Base-by-base conservation (phyloP, 257 asterid species). In the Striga asiatica region DNA sequence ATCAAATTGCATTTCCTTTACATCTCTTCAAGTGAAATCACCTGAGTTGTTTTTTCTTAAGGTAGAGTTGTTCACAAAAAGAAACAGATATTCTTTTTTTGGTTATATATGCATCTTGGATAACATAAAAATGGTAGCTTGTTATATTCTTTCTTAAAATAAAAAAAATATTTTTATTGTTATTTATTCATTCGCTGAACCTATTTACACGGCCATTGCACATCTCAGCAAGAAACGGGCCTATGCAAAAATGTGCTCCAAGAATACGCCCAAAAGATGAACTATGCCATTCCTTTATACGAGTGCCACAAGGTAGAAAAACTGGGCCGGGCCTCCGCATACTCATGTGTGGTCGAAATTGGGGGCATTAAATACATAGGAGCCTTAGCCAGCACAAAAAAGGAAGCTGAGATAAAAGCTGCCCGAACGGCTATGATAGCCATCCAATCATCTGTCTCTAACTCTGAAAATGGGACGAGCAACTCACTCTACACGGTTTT, bases 261-360 rank as follows among this genome's bases (percentile, higher is more conserved):
- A 80, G 97, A 92, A 73, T 92, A 82, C 50, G 84, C 97, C 7
- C 99, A 88, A 53, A 92, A 92, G 80, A 88, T 84, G 97, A 92
- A 88, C 76, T 81, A 72, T 49, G 95, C 97, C 3, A 66, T 82
- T 46, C 95, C 97, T 4, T 18, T 76, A 53, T 88, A 92, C 25
- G 80, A 78, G 62, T 76, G 84, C 67, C 71, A 37, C 11, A 78
- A 76, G 68, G 71, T 66, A 10, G 89, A 79, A 45, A 66, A 47
- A 50, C 68, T 51, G 29, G 78, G 89, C 45, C 65, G 68, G 56
- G 25, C 6, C 0, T 20, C 74, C 63, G 53, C 62, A 61, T 84
- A 68, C 66, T 67, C 83, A 0, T 84, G 97, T 49, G 67, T 73
- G 17, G 85, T 81, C 56, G 97, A 92, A 16, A 77, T 85, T 16